Evolutionary conservation across 306 rosid species (phyloP), one percentile per base, ranked within the genome.

Genomic region (Sindora glabra): DNA sequence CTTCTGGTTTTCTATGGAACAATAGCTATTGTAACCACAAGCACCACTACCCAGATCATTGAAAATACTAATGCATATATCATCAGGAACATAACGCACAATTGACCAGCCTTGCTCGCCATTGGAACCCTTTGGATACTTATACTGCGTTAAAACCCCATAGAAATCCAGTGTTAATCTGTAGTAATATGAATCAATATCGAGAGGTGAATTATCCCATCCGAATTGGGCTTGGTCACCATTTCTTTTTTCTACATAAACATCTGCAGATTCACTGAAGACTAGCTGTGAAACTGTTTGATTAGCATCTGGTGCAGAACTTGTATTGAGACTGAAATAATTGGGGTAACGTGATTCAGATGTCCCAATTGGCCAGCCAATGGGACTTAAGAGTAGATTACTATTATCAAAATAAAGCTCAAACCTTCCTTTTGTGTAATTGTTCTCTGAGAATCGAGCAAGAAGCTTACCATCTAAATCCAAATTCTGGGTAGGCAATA

Each of bases 91-190:
- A 41, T 55, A 60, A 56, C 57, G 29, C 33, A 19, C 0, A 45
- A 48, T 36, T 15, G 19, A 36, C 83, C 83, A 78, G 3, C 18
- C 65, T 61, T 56, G 64, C 0, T 48, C 2, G 1, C 39, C 48
- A 13, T 4, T 49, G 11, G 46, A 36, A 50, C 13, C 66, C 54
- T 56, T 83, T n/a, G 80, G 87, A 49, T 77, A 65, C 22, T 48
- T 45, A 54, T 76, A 83, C 18, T 68, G 78, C 12, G 89, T 71
- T 39, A 85, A 71, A 74, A 83, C 74, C 48, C 95, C 96, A 63
- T 64, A 54, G 53, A 46, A 24, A 25, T 89, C 96, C 29, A 86
- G 73, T 41, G 81, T 64, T 1, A 83, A 95, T 72, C 84, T 72
- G 48, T 70, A 72, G 54, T 71, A 75, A 44, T 46, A 79, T 15